Percentiles rank a stretch among this genome's conserved stretches.
Conservation (phyloP, 495 filamentous ascomycete genomes). For the Aspergillus campestris region DNA sequence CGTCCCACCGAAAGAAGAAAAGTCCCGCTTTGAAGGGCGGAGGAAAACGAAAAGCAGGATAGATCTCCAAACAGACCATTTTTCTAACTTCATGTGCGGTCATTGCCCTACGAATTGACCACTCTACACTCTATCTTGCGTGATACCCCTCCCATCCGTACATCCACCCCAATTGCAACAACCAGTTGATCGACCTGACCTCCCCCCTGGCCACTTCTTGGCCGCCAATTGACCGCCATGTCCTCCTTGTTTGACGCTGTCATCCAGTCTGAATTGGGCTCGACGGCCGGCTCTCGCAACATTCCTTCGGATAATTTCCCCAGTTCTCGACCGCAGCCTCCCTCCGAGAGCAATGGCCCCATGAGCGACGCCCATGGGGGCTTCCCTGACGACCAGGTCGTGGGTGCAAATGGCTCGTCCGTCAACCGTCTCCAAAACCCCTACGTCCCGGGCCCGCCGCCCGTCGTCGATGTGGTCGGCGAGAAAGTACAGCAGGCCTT, state of each 20-base stretch:
- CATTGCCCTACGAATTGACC: too few species aligned
- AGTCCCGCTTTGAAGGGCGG: too few species aligned
- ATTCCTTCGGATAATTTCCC: conserved; percentile 34
- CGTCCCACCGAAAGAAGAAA: conserved; percentile 14
- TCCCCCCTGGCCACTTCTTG: conserved; percentile 11
- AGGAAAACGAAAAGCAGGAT: too few species aligned
- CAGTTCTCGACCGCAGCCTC: conserved; percentile 35
- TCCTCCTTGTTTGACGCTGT: conserved; percentile 46
- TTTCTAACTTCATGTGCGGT: too few species aligned
- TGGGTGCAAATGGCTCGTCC: conserved; percentile 44
- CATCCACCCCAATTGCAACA: too few species aligned
- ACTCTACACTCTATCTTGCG: too few species aligned
- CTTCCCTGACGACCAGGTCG: conserved; percentile 55
- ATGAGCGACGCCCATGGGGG: conserved; percentile 43
- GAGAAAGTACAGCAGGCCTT: conserved; percentile 80
- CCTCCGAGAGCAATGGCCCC: conserved; percentile 47
- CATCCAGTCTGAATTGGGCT: conserved; percentile 42
- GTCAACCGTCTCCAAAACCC: conserved; percentile 51
- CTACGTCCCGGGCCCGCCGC: conserved; percentile 59
- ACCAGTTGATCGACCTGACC: not conserved
- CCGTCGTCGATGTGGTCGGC: conserved; percentile 80
- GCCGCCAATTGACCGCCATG: conserved; percentile 30
- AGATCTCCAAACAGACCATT: not conserved
- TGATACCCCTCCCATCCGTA: not conserved
- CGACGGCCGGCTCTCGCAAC: conserved; percentile 26